Conservation (phyloP, 805 yeast genomes). For the Teunomyces pallodes region DNA sequence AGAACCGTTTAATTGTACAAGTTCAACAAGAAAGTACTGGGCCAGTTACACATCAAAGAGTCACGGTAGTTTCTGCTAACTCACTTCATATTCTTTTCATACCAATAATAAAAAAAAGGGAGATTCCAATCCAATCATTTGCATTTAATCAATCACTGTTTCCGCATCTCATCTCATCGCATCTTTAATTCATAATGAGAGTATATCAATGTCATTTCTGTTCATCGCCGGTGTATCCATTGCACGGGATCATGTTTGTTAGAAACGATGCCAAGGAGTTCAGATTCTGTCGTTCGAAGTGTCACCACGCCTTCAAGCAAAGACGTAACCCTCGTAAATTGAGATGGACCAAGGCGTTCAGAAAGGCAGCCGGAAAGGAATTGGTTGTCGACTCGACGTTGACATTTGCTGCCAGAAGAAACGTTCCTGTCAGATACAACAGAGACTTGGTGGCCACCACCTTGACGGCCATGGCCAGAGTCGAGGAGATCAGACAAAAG, state of each 20-base stretch:
- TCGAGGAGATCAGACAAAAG: constrained; percentile 92
- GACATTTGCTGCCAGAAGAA: constrained; percentile 95
- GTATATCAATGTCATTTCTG: constrained; percentile 92
- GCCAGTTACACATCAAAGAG: neutral
- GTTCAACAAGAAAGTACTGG: neutral
- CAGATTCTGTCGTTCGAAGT: constrained; percentile 94
- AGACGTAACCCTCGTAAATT: constrained; percentile 98
- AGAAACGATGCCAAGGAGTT: constrained; percentile 98
- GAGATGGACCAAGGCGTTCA: constrained; percentile 98
- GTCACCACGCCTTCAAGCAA: constrained; percentile 96
- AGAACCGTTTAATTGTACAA: neutral
- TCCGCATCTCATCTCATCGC: constrained; percentile 1
- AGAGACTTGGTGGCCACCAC: constrained; percentile 95
- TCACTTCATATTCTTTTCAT: neutral
- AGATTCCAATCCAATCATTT: too few species aligned
- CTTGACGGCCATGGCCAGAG: constrained; percentile 90
- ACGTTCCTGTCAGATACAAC: constrained; percentile 96
- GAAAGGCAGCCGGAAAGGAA: constrained; percentile 98
- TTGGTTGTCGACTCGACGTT: constrained; percentile 95
- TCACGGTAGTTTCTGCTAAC: neutral
- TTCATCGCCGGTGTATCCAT: constrained; percentile 85
- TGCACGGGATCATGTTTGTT: constrained; percentile 94
- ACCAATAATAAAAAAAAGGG: too few species aligned
- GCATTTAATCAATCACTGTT: neutral
- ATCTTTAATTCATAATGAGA: constrained; percentile 54